phyloP scores from a whole-genome alignment of 345 rosid genomes.

The Salix purpurea region DNA sequence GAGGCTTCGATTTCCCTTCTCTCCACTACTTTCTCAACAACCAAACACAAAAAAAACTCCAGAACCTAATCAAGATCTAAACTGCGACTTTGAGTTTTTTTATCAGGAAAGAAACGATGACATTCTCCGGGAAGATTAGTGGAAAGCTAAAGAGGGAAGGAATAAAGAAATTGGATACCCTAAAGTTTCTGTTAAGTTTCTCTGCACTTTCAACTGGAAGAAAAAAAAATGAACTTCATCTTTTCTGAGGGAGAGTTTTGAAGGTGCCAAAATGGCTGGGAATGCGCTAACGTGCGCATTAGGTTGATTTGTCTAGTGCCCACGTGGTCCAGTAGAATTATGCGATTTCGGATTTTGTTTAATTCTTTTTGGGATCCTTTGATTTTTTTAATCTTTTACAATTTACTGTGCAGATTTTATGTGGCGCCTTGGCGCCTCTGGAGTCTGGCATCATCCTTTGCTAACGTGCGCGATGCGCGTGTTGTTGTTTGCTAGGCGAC shows the following conservation, averaged over 20 bases:
- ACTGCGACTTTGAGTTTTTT: not conserved
- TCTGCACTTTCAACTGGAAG: not conserved
- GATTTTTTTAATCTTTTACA: not conserved
- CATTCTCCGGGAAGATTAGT: not conserved
- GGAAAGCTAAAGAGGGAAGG: not conserved
- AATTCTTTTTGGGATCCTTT: not conserved
- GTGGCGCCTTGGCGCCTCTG: constrained; percentile 1
- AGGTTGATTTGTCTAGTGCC: not conserved
- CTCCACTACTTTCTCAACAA: not conserved
- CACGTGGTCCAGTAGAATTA: constrained; percentile 32
- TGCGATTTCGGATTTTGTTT: constrained; percentile 15
- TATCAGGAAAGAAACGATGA: not conserved
- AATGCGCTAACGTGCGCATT: constrained; percentile 16
- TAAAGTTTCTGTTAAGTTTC: not conserved
- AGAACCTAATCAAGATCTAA: not conserved
- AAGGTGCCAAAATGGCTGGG: not conserved
- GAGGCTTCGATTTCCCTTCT: not conserved
- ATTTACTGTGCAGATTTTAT: not conserved
- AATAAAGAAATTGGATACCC: not conserved
- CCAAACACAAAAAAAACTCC: not conserved
- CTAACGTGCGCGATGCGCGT: not conserved
- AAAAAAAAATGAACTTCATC: not conserved
- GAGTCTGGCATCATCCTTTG: not conserved
- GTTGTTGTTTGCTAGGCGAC: not conserved
- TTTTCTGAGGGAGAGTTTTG: not conserved